These are phyloP conservation scores for Candida sanyiensis DNA, from an alignment of 805 yeast genomes.

Conservation along the genomic window DNA sequence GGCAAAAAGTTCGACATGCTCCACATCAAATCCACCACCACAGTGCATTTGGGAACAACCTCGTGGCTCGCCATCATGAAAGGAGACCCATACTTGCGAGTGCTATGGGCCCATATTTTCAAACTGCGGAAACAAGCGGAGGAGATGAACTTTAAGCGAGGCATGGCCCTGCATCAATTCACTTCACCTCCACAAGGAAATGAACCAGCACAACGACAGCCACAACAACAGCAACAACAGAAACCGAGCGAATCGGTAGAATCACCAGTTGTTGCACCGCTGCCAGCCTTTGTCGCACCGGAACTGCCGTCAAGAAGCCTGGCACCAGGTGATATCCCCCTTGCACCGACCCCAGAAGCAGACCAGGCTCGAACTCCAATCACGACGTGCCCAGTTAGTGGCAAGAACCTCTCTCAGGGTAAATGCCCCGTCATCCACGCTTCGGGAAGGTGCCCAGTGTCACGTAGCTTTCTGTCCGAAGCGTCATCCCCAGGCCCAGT, in stretches of 20 bases:
- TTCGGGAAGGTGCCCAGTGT: conserved; percentile 26
- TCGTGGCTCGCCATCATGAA: conserved; percentile 57
- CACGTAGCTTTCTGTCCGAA: conserved; percentile 11
- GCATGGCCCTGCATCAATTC: not conserved
- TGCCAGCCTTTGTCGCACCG: too few relatives aligned
- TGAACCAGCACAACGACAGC: not conserved
- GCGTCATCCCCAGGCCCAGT: conserved; percentile 3
- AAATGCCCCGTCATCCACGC: conserved; percentile 26
- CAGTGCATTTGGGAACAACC: conserved; percentile 44
- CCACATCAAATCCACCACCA: conserved; percentile 37
- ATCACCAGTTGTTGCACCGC: too few relatives aligned
- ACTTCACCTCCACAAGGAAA: not conserved
- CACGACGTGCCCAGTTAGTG: conserved; percentile 14
- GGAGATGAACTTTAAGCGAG: conserved; percentile 18
- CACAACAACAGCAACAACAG: too few relatives aligned
- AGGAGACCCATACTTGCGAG: conserved; percentile 51
- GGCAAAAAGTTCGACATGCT: conserved; percentile 40
- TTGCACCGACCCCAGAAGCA: not conserved
- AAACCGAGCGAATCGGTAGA: too few relatives aligned
- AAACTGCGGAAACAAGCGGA: conserved; percentile 34
- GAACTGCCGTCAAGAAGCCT: too few relatives aligned
- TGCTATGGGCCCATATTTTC: conserved; percentile 47
- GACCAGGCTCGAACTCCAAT: not conserved
- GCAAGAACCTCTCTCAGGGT: conserved; percentile 16
- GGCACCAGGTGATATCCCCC: too few relatives aligned